phyloP scores from a whole-genome alignment of 1,284 basidiomycete species.

The Cryptococcus amylolentus region DNA sequence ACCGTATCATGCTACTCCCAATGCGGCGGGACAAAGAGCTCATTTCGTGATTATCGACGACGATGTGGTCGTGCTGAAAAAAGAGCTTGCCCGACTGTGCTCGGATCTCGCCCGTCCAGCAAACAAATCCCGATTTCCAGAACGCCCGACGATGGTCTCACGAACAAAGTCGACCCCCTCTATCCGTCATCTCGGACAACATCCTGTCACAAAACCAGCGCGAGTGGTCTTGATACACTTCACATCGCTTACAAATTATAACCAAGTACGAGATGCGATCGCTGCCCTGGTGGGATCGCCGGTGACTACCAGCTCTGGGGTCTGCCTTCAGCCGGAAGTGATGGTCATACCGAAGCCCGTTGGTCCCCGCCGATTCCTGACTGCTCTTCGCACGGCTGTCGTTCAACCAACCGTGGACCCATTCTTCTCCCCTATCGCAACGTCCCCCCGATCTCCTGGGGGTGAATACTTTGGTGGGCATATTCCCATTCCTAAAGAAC shows the following conservation, averaged over 20 bases:
- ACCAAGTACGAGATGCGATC: constrained; percentile 77
- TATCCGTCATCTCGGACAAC: constrained; percentile 54
- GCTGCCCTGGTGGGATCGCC: constrained; percentile 59
- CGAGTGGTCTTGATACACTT: constrained; percentile 72
- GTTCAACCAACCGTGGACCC: constrained; percentile 81
- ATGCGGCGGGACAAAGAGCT: constrained; percentile 6
- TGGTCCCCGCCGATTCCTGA: constrained; percentile 83
- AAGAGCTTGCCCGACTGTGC: constrained; percentile 63
- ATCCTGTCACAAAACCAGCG: too few species aligned
- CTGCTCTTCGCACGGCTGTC: constrained; percentile 79
- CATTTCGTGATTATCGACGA: constrained; percentile 83
- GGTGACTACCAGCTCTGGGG: constrained; percentile 14
- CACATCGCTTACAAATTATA: constrained; percentile 83
- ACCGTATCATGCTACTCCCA: constrained; percentile 2
- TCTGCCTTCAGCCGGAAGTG: constrained; percentile 63
- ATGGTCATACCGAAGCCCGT: constrained; percentile 94
- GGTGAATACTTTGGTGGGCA: constrained; percentile 29
- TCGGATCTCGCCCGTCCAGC: constrained; percentile 57
- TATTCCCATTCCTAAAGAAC: constrained; percentile 27
- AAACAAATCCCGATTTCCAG: constrained; percentile 50
- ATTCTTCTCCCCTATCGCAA: constrained; percentile 86
- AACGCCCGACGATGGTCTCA: constrained; percentile 69
- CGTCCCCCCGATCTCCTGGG: constrained; percentile 71
- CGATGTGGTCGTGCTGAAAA: constrained; percentile 69
- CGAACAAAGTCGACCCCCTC: constrained; percentile 70